Percentiles rank a stretch among this genome's conserved stretches.
Conservation (phyloP, 495 filamentous ascomycete species). For the Daldinia concentrica region DNA sequence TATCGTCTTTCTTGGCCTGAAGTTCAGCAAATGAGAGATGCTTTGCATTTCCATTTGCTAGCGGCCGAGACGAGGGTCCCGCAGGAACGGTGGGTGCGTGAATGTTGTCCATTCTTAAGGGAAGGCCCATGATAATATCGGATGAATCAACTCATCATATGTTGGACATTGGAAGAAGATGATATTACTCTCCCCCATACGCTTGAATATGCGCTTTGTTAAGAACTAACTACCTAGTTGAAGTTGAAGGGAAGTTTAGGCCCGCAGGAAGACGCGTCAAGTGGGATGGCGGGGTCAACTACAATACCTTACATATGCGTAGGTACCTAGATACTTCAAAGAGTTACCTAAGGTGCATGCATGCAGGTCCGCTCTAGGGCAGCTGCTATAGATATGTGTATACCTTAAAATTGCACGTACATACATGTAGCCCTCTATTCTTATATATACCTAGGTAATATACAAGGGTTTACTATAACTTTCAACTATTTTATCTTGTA, state of each 20-base stretch:
- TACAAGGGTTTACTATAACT: too few relatives aligned
- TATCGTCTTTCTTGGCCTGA: slow-evolving; percentile 74
- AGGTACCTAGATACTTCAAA: too few relatives aligned
- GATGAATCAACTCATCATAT: slow-evolving; percentile 31
- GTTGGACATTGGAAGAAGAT: neutral
- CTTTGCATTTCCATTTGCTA: slow-evolving; percentile 62
- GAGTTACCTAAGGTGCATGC: too few relatives aligned
- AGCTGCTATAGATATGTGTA: too few relatives aligned
- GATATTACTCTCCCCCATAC: neutral
- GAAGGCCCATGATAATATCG: slow-evolving; percentile 42
- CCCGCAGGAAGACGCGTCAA: slow-evolving; percentile 24
- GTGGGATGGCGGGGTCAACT: slow-evolving; percentile 33
- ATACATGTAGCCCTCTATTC: too few relatives aligned
- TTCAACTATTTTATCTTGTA: too few relatives aligned
- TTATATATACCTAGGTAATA: too few relatives aligned
- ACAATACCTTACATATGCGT: neutral
- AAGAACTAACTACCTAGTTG: neutral
- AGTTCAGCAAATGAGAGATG: slow-evolving; percentile 69
- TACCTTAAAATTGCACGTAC: too few relatives aligned
- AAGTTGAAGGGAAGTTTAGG: slow-evolving; percentile 31
- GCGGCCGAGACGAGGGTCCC: slow-evolving; percentile 68
- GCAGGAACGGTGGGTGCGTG: slow-evolving; percentile 80
- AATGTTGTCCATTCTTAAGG: slow-evolving; percentile 70
- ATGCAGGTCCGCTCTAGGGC: too few relatives aligned
- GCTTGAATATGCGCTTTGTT: neutral